A percentile compares a stretch with the other conserved stretches of the same genome.
phyloP scores from a whole-genome alignment of 345 rosid species.

The Hibiscus trionum region DNA sequence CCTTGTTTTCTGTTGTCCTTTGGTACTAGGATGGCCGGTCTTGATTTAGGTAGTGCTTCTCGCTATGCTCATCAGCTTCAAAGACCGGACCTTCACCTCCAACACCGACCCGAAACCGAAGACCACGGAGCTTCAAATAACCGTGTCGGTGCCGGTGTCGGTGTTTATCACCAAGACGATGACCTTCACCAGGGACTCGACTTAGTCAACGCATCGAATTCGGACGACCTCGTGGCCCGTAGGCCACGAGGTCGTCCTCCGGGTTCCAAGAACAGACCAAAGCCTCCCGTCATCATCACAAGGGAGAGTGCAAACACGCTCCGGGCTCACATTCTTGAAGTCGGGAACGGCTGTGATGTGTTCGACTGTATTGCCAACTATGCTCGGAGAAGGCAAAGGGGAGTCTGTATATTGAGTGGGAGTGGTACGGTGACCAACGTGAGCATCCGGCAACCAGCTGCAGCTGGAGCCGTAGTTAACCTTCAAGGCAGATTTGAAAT shows the following conservation, averaged over 20 bases:
- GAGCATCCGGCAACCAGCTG: conserved; percentile 80
- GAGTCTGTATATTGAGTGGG: conserved; percentile 81
- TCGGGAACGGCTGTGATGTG: conserved; percentile 81
- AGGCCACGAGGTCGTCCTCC: conserved; percentile 90
- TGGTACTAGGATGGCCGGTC: conserved; percentile 36
- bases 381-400: conserved; percentile 84
- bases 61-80: conserved; percentile 31
- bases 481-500: conserved; percentile 93
- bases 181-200: conserved; percentile 36
- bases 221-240: conserved; percentile 43
- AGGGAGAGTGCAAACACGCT: conserved; percentile 94
- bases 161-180: conserved; percentile 17
- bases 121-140: conserved; percentile 29
- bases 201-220: conserved; percentile 22
- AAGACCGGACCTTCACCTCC: conserved; percentile 55
- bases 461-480: conserved; percentile 66
- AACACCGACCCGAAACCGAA: conserved; percentile 43
- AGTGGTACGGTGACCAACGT: conserved; percentile 90
- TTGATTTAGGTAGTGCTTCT: conserved; percentile 36
- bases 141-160: conserved; percentile 12
- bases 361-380: conserved; percentile 84
- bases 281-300: conserved; percentile 89
- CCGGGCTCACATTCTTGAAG: conserved; percentile 93
- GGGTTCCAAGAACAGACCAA: conserved; percentile 87
- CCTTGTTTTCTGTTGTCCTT: conserved; percentile 17